These are phyloP conservation scores for Anacardium occidentale DNA, from an alignment of 345 rosid genomes.

Conservation along the genomic window DNA sequence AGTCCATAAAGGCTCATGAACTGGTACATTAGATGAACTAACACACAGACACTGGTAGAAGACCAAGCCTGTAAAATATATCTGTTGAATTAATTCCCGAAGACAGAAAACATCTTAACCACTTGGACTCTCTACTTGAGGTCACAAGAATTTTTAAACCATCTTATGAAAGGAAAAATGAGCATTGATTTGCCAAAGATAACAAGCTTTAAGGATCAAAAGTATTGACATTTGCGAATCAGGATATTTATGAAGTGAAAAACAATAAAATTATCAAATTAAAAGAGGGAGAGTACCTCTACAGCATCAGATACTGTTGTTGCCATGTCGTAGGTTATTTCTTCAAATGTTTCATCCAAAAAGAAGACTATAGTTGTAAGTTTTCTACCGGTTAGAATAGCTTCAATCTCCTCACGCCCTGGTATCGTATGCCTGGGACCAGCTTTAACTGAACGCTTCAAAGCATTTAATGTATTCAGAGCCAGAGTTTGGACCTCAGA, in stretches of 20 bases:
- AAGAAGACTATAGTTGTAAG: conserved; percentile 94
- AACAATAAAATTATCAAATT: not conserved
- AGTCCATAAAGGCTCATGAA: not conserved
- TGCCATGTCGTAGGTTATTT: conserved; percentile 93
- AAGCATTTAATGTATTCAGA: conserved; percentile 73
- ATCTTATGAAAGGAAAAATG: not conserved
- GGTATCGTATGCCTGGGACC: conserved; percentile 91
- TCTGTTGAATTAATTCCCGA: not conserved
- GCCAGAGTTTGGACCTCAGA: conserved; percentile 83
- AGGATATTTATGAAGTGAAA: not conserved
- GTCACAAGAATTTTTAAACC: conserved; percentile 1
- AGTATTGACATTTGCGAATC: not conserved
- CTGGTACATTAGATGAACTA: too few species aligned
- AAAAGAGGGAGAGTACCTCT: conserved; percentile 57
- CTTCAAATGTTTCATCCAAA: conserved; percentile 97
- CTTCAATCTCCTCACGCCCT: conserved; percentile 95
- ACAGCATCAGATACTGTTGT: conserved; percentile 95
- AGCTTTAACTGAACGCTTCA: conserved; percentile 90
- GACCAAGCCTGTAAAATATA: not conserved
- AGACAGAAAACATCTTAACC: not conserved
- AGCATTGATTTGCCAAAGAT: not conserved
- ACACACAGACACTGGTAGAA: too few species aligned
- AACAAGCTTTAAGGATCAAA: not conserved
- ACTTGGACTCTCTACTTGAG: not conserved
- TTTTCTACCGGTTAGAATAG: conserved; percentile 77